Evolutionary conservation across 805 yeast species (phyloP).

Genomic region (Saccharomycopsis amapae): DNA sequence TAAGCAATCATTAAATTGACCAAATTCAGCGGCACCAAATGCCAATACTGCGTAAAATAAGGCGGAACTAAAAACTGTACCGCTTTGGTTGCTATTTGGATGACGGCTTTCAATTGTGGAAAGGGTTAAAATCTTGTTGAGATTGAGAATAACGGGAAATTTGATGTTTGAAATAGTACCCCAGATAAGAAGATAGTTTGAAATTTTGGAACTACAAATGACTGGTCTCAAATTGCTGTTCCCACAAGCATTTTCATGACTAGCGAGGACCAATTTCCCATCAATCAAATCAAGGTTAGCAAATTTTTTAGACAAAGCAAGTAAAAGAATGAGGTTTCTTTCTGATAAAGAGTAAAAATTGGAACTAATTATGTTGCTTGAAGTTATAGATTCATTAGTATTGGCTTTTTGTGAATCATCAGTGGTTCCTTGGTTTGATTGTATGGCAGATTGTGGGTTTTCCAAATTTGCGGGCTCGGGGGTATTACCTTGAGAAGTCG

Average conservation of each 20-base stretch:
- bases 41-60: conserved; percentile 39
- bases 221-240: conserved; percentile 5
- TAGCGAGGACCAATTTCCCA: conserved; percentile 7
- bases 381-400: too few relatives aligned
- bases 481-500: background rate
- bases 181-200: conserved; percentile 22
- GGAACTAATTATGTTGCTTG: conserved; percentile 19
- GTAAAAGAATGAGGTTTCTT: conserved; percentile 19
- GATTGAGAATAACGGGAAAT: conserved; percentile 20
- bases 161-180: conserved; percentile 22
- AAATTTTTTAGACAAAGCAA: conserved; percentile 21
- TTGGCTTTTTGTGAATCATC: too few relatives aligned
- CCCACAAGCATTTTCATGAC: background rate
- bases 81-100: background rate
- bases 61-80: conserved; percentile 28
- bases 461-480: background rate
- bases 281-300: conserved; percentile 12
- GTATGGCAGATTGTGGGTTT: background rate
- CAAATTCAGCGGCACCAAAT: conserved; percentile 37
- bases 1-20: conserved; percentile 31
- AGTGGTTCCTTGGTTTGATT: too few relatives aligned
- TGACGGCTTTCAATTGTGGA: background rate
- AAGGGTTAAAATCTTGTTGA: conserved; percentile 18
- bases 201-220: conserved; percentile 13
- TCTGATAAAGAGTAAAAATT: conserved; percentile 22